Evolutionary conservation across 2,329 filamentous ascomycete genomes (phyloP).

Genomic region (Eurotiales sp.): DNA sequence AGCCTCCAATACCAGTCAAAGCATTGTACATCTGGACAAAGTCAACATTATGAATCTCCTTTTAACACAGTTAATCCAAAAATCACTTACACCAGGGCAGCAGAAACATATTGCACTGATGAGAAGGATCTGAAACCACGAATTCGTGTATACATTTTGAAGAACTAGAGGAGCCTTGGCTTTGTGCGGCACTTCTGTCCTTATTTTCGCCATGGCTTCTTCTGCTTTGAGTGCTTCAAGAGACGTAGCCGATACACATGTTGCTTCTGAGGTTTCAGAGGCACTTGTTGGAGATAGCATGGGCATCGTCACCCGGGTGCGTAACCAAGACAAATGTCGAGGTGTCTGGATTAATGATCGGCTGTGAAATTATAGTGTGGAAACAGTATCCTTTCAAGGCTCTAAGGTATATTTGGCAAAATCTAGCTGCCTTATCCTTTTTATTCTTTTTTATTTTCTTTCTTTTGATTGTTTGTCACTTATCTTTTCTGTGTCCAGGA

Average conservation of each 20-base stretch:
- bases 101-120: constrained; percentile 43
- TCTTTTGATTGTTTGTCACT: neutral
- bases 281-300: constrained; percentile 8
- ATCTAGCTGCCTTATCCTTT: too few relatives aligned
- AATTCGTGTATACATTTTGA: constrained; percentile 1
- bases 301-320: neutral
- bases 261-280: constrained; percentile 7
- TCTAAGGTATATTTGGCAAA: too few relatives aligned
- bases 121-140: constrained; percentile 41
- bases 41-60: neutral
- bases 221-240: neutral
- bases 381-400: too few relatives aligned
- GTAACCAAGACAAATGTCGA: too few relatives aligned
- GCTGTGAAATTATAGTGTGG: too few relatives aligned
- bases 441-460: neutral
- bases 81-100: constrained; percentile 34
- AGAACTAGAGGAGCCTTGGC: neutral
- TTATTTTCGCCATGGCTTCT: neutral
- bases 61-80: neutral
- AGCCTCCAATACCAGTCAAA: constrained; percentile 34
- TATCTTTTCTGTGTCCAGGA: neutral
- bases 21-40: constrained; percentile 37
- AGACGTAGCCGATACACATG: constrained; percentile 5
- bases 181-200: neutral
- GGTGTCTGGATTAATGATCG: too few relatives aligned